phyloP scores from a whole-genome alignment of 495 filamentous ascomycete species.

The Trichoderma gamsii region DNA sequence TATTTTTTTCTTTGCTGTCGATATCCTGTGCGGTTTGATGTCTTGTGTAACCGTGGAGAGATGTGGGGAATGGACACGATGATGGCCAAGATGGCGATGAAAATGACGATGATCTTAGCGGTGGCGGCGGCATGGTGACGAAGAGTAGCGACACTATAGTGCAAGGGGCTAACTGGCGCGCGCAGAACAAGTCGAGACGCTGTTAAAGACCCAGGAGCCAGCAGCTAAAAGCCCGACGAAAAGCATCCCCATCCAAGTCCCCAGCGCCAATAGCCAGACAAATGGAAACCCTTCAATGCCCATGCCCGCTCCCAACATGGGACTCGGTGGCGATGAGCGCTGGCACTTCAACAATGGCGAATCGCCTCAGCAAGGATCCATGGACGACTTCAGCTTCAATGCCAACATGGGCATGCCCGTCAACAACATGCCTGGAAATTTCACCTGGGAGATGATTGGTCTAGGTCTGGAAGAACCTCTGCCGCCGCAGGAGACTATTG shows the following conservation, averaged over 20 bases:
- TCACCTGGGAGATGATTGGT: slow-evolving; percentile 88
- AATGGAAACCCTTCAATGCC: not conserved
- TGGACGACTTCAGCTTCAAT: slow-evolving; percentile 48
- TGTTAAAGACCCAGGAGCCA: slow-evolving; percentile 70
- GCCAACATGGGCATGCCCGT: slow-evolving; percentile 40
- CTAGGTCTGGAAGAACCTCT: slow-evolving; percentile 89
- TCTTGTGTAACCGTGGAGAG: not conserved
- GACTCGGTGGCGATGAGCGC: slow-evolving; percentile 43
- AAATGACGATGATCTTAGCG: not conserved
- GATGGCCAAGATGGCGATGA: not conserved
- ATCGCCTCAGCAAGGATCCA: slow-evolving; percentile 38
- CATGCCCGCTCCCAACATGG: slow-evolving; percentile 20
- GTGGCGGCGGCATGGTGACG: slow-evolving; percentile 26
- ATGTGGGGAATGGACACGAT: not conserved
- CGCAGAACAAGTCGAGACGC: slow-evolving; percentile 87
- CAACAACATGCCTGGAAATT: slow-evolving; percentile 43
- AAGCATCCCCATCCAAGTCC: slow-evolving; percentile 22
- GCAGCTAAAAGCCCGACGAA: slow-evolving; percentile 31
- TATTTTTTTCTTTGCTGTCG: not conserved
- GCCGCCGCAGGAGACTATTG: slow-evolving; percentile 78
- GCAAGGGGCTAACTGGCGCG: slow-evolving; percentile 84
- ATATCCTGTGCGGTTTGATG: not conserved
- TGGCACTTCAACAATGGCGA: slow-evolving; percentile 45
- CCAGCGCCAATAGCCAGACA: not conserved
- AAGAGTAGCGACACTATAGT: slow-evolving; percentile 95